phyloP scores from a whole-genome alignment of 164 flowering plant genomes.

The Magnolia kwangsiensis region DNA sequence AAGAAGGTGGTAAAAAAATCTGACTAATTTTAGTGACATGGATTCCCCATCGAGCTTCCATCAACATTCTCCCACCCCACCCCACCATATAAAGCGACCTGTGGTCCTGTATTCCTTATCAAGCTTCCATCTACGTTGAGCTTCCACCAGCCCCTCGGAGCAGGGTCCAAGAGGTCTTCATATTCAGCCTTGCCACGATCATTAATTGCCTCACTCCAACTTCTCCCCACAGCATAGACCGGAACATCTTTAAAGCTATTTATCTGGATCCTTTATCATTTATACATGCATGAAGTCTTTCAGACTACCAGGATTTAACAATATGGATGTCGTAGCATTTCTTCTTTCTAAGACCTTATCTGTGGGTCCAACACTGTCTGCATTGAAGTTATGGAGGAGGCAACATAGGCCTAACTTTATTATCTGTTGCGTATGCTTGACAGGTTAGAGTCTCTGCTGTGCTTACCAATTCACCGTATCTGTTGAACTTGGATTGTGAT shows the following conservation, averaged over 20 bases:
- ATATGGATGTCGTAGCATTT: not conserved
- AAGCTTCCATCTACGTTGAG: too few species aligned
- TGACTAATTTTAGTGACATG: too few species aligned
- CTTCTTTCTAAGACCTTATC: not conserved
- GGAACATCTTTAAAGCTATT: not conserved
- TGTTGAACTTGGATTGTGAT: conserved; percentile 97
- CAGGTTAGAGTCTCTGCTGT: conserved; percentile 95
- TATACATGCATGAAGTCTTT: not conserved
- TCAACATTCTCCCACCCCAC: too few species aligned
- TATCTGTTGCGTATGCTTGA: conserved; percentile 7
- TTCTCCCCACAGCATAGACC: too few species aligned
- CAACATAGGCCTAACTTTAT: not conserved
- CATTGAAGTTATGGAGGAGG: not conserved
- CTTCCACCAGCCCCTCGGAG: too few species aligned
- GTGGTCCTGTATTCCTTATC: too few species aligned
- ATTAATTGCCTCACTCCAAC: too few species aligned
- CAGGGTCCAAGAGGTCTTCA: too few species aligned
- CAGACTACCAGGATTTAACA: not conserved
- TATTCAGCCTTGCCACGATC: too few species aligned
- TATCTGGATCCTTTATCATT: not conserved
- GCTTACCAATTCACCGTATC: conserved; percentile 93
- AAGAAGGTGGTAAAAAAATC: too few species aligned
- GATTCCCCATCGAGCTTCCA: too few species aligned
- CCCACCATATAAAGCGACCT: too few species aligned
- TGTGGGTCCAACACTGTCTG: not conserved